A percentile compares a stretch with the other conserved stretches of the same genome.
These are phyloP conservation scores for Yamadazyma kitorensis DNA, from an alignment of 805 yeast genomes.

Conservation along the genomic window DNA sequence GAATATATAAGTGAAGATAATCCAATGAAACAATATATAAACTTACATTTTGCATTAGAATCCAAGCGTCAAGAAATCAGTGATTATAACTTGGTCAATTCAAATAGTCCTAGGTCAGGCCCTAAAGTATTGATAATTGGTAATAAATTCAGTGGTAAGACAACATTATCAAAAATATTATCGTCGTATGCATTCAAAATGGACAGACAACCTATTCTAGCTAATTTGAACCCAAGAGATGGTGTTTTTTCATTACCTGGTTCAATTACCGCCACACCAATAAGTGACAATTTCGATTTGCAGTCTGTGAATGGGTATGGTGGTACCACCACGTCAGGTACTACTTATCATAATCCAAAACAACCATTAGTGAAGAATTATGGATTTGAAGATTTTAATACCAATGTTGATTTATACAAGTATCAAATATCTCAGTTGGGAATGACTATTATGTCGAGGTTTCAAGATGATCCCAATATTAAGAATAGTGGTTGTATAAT, in stretches of 20 bases:
- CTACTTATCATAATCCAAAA: slow-evolving; percentile 75
- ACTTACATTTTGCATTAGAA: slow-evolving; percentile 75
- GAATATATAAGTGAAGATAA: slow-evolving; percentile 74
- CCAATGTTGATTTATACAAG: slow-evolving; percentile 57
- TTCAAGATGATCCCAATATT: slow-evolving; percentile 47
- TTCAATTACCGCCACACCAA: slow-evolving; percentile 75
- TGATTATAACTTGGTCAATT: slow-evolving; percentile 18
- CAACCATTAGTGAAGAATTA: slow-evolving; percentile 83
- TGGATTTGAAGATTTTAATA: slow-evolving; percentile 62
- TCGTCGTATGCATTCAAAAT: slow-evolving; percentile 73
- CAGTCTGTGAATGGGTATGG: slow-evolving; percentile 74
- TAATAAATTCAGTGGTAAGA: slow-evolving; percentile 69
- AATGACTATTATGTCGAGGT: slow-evolving; percentile 44
- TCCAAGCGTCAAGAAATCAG: slow-evolving; percentile 36
- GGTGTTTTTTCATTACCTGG: slow-evolving; percentile 82
- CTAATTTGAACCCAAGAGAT: slow-evolving; percentile 73
- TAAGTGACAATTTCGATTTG: slow-evolving; percentile 76
- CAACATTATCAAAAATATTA: slow-evolving; percentile 66
- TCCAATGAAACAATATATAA: slow-evolving; percentile 59
- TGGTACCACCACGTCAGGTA: slow-evolving; percentile 66
- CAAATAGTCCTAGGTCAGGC: slow-evolving; percentile 31
- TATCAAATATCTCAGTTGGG: slow-evolving; percentile 49
- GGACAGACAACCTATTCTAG: slow-evolving; percentile 64
- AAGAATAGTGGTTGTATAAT: slow-evolving; percentile 58
- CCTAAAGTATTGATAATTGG: slow-evolving; percentile 78